Evolutionary conservation across 768 basidiomycete genomes (phyloP).

Genomic region (Lactifluus echinatus): DNA sequence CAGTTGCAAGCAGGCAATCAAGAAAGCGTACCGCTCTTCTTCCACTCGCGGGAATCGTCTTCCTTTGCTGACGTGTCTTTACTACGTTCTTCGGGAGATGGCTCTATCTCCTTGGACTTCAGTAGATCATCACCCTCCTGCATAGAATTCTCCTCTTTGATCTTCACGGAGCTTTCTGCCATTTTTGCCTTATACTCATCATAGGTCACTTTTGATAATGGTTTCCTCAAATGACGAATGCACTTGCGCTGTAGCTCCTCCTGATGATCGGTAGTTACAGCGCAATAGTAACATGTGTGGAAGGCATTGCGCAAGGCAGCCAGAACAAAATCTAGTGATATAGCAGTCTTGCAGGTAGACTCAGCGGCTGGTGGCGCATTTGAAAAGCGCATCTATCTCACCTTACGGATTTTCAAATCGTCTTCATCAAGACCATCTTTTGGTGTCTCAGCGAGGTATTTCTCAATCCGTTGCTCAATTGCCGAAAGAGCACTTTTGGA

Average conservation of each 20-base stretch:
- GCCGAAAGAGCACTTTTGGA: constrained; percentile 62
- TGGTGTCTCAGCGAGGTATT: constrained; percentile 60
- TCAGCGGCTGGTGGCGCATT: constrained; percentile 11
- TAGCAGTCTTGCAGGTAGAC: constrained; percentile 44
- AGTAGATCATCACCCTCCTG: constrained; percentile 28
- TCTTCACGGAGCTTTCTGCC: constrained; percentile 30
- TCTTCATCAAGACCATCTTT: constrained; percentile 59
- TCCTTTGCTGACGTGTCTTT: constrained; percentile 26
- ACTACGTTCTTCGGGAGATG: constrained; percentile 24
- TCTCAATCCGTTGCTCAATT: constrained; percentile 77
- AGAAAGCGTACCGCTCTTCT: constrained; percentile 52
- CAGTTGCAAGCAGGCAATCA: constrained; percentile 5
- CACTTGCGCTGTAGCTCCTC: constrained; percentile 96
- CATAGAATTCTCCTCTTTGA: constrained; percentile 42
- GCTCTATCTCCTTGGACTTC: constrained; percentile 29
- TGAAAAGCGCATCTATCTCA: constrained; percentile 28
- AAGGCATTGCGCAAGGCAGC: constrained; percentile 89
- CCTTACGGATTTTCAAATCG: constrained; percentile 63
- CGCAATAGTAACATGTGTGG: constrained; percentile 97
- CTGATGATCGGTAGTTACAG: constrained; percentile 81
- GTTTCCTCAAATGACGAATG: constrained; percentile 81
- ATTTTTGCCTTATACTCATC: constrained; percentile 56
- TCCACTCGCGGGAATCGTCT: constrained; percentile 42
- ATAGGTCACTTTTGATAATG: constrained; percentile 50
- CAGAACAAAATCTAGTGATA: constrained; percentile 87